Conservation (phyloP, 768 basidiomycete genomes). For the Boletus tomentosulus region DNA sequence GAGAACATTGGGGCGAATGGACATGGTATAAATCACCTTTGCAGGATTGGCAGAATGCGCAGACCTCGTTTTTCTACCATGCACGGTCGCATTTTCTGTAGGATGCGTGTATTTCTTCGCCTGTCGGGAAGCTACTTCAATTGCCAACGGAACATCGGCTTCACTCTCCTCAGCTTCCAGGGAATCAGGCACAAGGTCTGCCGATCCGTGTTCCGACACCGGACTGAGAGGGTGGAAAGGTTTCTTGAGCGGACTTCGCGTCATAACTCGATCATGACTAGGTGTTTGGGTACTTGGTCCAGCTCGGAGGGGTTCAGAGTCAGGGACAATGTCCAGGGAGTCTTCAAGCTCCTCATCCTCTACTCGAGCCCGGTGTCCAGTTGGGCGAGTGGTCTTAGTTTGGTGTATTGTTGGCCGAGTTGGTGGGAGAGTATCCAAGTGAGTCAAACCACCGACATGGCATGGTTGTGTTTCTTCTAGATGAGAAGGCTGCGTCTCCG, state of each 20-base stretch:
- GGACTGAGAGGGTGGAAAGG: conserved; percentile 21
- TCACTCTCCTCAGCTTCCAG: conserved; percentile 30
- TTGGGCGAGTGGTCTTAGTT: neutral
- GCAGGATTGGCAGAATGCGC: neutral
- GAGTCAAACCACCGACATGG: neutral
- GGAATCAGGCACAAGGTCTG: conserved; percentile 28
- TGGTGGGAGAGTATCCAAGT: neutral
- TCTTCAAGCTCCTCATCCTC: conserved; percentile 26
- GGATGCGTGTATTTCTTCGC: conserved; percentile 2
- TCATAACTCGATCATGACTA: neutral
- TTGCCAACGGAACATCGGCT: conserved; percentile 44
- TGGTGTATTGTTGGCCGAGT: conserved; percentile 2
- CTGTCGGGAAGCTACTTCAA: conserved; percentile 21
- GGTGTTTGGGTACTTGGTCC: conserved; percentile 16
- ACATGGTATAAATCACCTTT: conserved; percentile 14
- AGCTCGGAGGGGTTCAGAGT: conserved; percentile 53
- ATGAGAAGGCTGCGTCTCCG: conserved; percentile 16
- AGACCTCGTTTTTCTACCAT: conserved; percentile 5
- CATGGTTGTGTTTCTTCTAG: conserved; percentile 18
- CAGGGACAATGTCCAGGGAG: conserved; percentile 52
- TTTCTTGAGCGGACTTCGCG: conserved; percentile 14
- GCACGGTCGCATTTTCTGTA: neutral
- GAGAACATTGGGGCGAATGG: neutral
- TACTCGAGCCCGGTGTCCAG: neutral
- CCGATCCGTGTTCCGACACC: conserved; percentile 17